Conservation (phyloP, 495 filamentous ascomycete species). For the Tuber indicum region DNA sequence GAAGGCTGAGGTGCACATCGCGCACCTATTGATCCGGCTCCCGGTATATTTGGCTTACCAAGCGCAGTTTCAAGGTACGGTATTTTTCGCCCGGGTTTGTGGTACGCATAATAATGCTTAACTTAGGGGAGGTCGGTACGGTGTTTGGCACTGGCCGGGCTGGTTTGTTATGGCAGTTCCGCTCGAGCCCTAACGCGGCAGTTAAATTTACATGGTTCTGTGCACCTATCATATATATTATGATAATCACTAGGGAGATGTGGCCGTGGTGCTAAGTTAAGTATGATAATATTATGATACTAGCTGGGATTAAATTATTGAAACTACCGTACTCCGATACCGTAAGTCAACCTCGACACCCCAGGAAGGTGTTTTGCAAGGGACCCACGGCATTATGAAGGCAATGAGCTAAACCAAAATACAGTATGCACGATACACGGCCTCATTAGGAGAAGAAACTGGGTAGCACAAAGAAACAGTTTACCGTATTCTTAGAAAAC, state of each 20-base stretch:
- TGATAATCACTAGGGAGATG: background rate
- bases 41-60: background rate
- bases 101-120: background rate
- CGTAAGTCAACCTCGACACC: background rate
- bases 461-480: background rate
- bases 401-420: background rate
- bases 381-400: background rate
- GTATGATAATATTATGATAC: background rate
- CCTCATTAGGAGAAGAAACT: background rate
- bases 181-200: background rate
- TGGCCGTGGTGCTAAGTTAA: background rate
- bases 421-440: background rate
- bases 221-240: too few relatives aligned
- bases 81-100: background rate
- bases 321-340: background rate
- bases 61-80: background rate
- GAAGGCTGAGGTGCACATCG: background rate
- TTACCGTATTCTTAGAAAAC: background rate
- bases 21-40: background rate
- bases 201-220: background rate
- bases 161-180: background rate
- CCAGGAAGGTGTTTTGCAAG: background rate
- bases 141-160: background rate
- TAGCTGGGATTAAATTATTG: background rate
- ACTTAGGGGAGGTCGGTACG: background rate